phyloP scores from a whole-genome alignment of 2,329 filamentous ascomycete genomes.

The Dothideomycetidae sp. region DNA sequence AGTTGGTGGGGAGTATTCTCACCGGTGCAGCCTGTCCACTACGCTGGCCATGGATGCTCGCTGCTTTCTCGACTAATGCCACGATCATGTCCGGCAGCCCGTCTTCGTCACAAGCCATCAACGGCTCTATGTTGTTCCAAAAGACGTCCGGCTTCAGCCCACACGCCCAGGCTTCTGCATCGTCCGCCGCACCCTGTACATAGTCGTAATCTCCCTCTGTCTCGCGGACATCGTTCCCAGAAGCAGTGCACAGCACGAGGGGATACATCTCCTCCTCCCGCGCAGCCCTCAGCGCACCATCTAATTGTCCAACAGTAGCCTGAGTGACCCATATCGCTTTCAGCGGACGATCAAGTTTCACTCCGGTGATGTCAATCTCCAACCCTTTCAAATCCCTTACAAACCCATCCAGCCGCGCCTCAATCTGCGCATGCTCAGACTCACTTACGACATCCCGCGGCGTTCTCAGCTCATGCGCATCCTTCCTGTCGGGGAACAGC shows the following conservation, averaged over 20 bases:
- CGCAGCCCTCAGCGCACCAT: background rate
- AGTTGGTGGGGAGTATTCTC: slow-evolving; percentile 28
- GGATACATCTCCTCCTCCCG: slow-evolving; percentile 44
- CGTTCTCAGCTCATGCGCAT: slow-evolving; percentile 46
- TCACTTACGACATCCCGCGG: slow-evolving; percentile 57
- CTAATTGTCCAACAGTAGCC: slow-evolving; percentile 29
- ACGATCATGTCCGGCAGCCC: slow-evolving; percentile 42
- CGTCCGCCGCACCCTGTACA: slow-evolving; percentile 88
- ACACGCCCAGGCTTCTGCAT: slow-evolving; percentile 82
- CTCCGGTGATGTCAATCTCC: slow-evolving; percentile 44
- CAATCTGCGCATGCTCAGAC: slow-evolving; percentile 71
- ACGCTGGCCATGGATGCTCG: slow-evolving; percentile 5
- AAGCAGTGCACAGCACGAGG: slow-evolving; percentile 76
- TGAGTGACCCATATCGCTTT: slow-evolving; percentile 69
- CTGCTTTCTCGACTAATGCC: slow-evolving; percentile 23
- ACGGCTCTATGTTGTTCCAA: slow-evolving; percentile 51
- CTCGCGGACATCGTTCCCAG: slow-evolving; percentile 48
- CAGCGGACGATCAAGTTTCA: slow-evolving; percentile 53
- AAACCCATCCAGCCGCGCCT: slow-evolving; percentile 43
- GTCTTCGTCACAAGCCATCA: slow-evolving; percentile 52
- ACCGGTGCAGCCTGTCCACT: slow-evolving; percentile 19
- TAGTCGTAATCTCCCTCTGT: slow-evolving; percentile 68
- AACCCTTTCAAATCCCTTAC: slow-evolving; percentile 42
- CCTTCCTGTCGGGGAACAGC: slow-evolving; percentile 49
- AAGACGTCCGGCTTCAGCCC: slow-evolving; percentile 67